Percentiles rank a stretch among this genome's conserved stretches.
Conservation (phyloP, 768 basidiomycete species). For the Hygrocybe coccinea region DNA sequence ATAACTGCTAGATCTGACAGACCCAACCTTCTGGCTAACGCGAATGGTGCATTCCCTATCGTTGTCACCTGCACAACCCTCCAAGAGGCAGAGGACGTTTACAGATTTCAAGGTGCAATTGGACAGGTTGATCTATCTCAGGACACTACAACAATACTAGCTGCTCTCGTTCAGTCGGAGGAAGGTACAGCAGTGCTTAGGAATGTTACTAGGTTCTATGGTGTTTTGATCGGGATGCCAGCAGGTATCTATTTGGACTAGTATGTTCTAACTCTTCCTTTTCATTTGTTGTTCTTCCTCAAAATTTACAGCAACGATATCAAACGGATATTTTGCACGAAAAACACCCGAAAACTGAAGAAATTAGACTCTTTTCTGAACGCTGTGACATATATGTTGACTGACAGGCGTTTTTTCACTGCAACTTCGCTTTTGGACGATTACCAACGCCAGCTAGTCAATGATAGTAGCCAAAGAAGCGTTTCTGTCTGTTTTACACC, state of each 20-base stretch:
- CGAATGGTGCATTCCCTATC: neutral
- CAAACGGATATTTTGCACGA: neutral
- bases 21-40: neutral
- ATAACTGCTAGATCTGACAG: neutral
- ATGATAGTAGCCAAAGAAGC: neutral
- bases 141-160: neutral
- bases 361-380: constrained; percentile 1
- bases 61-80: neutral
- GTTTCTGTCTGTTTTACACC: neutral
- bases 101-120: neutral
- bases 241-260: constrained; percentile 5
- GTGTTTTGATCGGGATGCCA: neutral
- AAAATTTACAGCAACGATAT: constrained; percentile 2
- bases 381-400: constrained; percentile 2
- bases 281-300: neutral
- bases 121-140: neutral
- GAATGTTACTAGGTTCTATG: constrained; percentile 5
- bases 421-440: neutral
- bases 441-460: neutral
- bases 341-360: neutral
- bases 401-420: neutral
- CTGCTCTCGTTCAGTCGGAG: neutral
- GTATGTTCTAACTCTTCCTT: neutral
- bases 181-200: neutral
- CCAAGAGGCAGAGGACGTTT: constrained; percentile 2